Evolutionary conservation across 2,329 filamentous ascomycete species (phyloP), one percentile per base, ranked within the genome.

Genomic region (Trichoderma arundinaceum): DNA sequence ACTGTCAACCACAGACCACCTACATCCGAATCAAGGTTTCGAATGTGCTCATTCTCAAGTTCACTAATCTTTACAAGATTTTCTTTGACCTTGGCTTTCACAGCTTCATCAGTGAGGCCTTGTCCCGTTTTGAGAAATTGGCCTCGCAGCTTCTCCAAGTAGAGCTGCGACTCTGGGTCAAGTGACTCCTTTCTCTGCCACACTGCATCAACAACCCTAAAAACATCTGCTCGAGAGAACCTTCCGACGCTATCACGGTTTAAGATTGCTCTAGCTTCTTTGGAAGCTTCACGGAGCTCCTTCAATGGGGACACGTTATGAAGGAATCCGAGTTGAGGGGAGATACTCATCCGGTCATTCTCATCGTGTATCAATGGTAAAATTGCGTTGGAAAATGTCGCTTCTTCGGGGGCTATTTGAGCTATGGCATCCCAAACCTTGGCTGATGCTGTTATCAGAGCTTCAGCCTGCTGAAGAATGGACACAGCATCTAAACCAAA

Each of bases 21-120:
- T 67, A 88, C 86, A 79, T 93, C 90, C 77, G 92, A 90, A 72
- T 92, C 92, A 60, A 92, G 79, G 71, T 88, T 89, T 80, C 91
- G 91, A 28, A 62, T 54, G 44, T 63, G 58, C 62, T 64, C 54
- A n/a, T 7, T 17, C 19, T 43, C 54, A n/a, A 68, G 52, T 17
- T 54, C 48, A 8, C 33, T 38, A 7, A 63, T 39, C n/a, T 46
- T 58, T n/a, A 48, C 61, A n/a, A 60, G 60, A 12, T 19, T 61
- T 12, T 60, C 39, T 13, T 38, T 17, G 22, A 56, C 41, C 32
- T 46, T 63, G 6, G 52, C 65, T 32, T 56, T 38, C 10, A 62
- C 41, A 9, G 22, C 46, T 12, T 49, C 15, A n/a, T 67, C 53
- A 12, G 35, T 48, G n/a, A 65, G 17, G 13, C 62, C 62, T 7